A percentile compares a stretch with the other conserved stretches of the same genome.
Conservation (phyloP, 2,329 filamentous ascomycete species). For the Ophiostoma populinum region DNA sequence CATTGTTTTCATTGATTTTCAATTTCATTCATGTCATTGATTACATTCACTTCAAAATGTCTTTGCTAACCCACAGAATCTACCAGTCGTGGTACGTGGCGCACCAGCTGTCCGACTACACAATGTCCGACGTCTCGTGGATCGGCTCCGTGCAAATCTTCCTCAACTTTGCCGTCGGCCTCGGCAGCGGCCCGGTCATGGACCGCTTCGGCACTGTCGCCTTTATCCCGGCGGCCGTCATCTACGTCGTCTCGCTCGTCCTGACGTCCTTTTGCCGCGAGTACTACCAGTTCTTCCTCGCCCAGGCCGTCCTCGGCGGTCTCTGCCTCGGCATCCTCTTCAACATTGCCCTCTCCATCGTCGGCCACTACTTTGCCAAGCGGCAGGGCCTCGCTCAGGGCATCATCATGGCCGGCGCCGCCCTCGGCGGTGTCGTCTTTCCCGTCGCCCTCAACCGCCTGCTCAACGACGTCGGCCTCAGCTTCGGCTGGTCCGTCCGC, state of each 20-base stretch:
- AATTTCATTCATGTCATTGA: too few species aligned
- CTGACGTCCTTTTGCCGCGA: constrained; percentile 35
- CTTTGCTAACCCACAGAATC: too few species aligned
- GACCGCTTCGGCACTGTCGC: constrained; percentile 44
- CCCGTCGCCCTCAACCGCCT: constrained; percentile 31
- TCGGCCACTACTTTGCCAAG: constrained; percentile 16
- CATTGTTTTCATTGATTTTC: too few species aligned
- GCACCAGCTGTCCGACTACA: constrained; percentile 23
- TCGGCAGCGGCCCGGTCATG: constrained; percentile 25
- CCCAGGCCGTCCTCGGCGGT: constrained; percentile 21
- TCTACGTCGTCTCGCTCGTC: constrained; percentile 46
- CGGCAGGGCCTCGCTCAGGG: constrained; percentile 15
- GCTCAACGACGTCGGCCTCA: constrained; percentile 18
- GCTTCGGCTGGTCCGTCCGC: constrained; percentile 23
- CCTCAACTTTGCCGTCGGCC: constrained; percentile 16
- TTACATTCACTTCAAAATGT: not conserved
- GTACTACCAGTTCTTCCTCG: constrained; percentile 24
- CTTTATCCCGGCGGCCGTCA: constrained; percentile 31
- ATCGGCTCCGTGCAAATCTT: constrained; percentile 34
- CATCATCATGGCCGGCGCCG: constrained; percentile 24
- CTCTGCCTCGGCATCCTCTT: constrained; percentile 21
- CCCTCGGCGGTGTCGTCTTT: constrained; percentile 27
- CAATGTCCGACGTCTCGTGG: constrained; percentile 30
- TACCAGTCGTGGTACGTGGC: constrained; percentile 33
- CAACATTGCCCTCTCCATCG: constrained; percentile 17